Evolutionary conservation across 768 basidiomycete species (phyloP), one percentile per base, ranked within the genome.

Genomic region (Boletus reticuloceps): DNA sequence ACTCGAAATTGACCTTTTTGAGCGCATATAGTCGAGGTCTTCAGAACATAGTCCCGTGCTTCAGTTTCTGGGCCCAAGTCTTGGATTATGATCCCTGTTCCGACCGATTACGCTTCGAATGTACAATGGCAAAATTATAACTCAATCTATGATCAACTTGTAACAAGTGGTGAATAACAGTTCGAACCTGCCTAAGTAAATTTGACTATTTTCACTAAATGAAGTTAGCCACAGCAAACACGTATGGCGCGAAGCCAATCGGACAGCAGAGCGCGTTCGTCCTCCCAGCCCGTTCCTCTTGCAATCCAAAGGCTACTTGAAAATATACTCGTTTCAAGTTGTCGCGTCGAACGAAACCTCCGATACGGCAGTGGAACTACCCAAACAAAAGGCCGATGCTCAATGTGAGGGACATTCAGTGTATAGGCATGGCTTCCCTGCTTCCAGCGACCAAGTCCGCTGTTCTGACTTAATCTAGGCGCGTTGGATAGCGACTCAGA

Each of bases 231-330:
- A 41, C 22, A 20, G 7, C 27, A 59, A 52, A 49, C 39, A 44
- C 5, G 19, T 65, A n/a, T 66, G 65, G 66, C 50, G 50, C 11
- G 27, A 55, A 6, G 50, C 50, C 27, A 59, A 64, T 53, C 53
- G 59, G 38, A 48, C 22, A 1, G 49, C 54, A 37, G 25, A 47
- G 5, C 52, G 62, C 20, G n/a, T n/a, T n/a, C n/a, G n/a, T n/a
- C n/a, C n/a, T n/a, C 60, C 65, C 0, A 66, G 65, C 0, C 63
- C 63, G 11, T 58, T 62, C 17, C 46, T 22, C 31, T 58, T 39
- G 2, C 66, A 68, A 20, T 50, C 56, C 4, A 47, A 51, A 7
- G 31, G 16, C 19, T 56, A 60, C 19, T 41, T 66, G 65, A 66
- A 56, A 37, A 44, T 0, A 41, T 29, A 1, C 53, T 67, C 17